A percentile compares a stretch with the other conserved stretches of the same genome.
These are phyloP conservation scores for Sabuloglossum arenarium DNA, from an alignment of 495 filamentous ascomycete genomes.

Conservation along the genomic window DNA sequence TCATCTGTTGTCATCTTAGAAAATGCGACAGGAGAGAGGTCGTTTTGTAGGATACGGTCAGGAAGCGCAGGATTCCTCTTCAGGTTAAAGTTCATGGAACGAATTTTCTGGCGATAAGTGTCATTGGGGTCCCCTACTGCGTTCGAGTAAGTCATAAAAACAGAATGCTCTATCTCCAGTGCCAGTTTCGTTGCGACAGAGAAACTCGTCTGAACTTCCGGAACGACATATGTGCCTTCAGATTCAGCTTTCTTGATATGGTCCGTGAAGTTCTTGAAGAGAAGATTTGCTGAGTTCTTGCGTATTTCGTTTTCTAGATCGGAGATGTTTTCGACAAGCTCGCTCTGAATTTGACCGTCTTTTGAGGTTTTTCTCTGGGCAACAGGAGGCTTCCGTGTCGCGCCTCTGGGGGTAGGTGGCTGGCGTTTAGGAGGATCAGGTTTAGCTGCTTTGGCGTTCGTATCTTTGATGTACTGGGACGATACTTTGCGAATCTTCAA, in stretches of 20 bases:
- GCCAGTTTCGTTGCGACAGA: constrained; percentile 33
- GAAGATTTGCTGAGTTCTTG: constrained; percentile 20
- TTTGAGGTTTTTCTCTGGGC: not conserved
- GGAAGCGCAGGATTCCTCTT: constrained; percentile 67
- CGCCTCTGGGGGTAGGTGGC: not conserved
- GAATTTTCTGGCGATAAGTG: constrained; percentile 33
- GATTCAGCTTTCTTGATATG: constrained; percentile 23
- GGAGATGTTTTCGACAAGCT: not conserved
- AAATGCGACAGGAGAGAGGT: constrained; percentile 47
- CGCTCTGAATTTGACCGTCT: not conserved
- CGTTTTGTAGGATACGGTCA: constrained; percentile 48
- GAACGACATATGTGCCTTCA: constrained; percentile 22
- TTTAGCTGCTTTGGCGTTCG: not conserved
- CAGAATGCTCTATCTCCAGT: constrained; percentile 54
- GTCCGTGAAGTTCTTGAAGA: constrained; percentile 22
- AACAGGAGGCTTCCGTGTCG: not conserved
- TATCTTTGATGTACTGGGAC: constrained; percentile 10
- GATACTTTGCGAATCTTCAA: constrained; percentile 33
- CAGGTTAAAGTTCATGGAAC: constrained; percentile 56
- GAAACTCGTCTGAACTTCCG: constrained; percentile 28
- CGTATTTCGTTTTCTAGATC: constrained; percentile 15
- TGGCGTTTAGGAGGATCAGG: not conserved
- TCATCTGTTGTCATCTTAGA: constrained; percentile 71
- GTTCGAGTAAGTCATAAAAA: constrained; percentile 34
- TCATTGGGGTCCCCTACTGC: constrained; percentile 27